phyloP scores from a whole-genome alignment of 2,329 filamentous ascomycete species.

The Fusarium pseudonygamai region DNA sequence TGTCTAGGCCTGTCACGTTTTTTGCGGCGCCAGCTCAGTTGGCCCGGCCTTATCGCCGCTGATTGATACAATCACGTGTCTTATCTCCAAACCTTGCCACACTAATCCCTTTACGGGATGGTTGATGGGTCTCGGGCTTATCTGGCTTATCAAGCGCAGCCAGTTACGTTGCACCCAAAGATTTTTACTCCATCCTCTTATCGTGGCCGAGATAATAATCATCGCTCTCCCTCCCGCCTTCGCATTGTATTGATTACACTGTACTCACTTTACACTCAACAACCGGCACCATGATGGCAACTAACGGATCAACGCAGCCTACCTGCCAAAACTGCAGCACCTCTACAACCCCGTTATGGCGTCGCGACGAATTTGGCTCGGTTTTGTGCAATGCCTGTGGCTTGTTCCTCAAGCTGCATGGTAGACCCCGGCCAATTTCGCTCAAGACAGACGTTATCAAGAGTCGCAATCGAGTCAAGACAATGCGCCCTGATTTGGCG shows the following conservation, averaged over 20 bases:
- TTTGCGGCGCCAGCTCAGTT: slow-evolving; percentile 1
- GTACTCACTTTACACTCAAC: slow-evolving; percentile 41
- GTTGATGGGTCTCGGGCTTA: slow-evolving; percentile 40
- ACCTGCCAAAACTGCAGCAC: slow-evolving; percentile 97
- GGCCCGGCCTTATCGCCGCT: slow-evolving; percentile 33
- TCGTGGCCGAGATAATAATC: slow-evolving; percentile 51
- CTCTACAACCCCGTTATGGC: slow-evolving; percentile 95
- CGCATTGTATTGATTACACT: slow-evolving; percentile 12
- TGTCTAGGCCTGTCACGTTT: slow-evolving; percentile 1
- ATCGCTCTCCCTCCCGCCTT: slow-evolving; percentile 44
- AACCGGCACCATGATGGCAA: slow-evolving; percentile 59
- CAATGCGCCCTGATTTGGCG: slow-evolving; percentile 77
- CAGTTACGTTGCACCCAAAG: slow-evolving; percentile 44
- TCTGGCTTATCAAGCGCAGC: slow-evolving; percentile 49
- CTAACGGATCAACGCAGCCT: slow-evolving; percentile 79
- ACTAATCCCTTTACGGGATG: slow-evolving; percentile 37
- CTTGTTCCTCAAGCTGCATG: slow-evolving; percentile 96
- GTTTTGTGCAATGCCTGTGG: slow-evolving; percentile 99
- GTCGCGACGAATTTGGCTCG: slow-evolving; percentile 92
- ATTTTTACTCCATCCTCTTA: slow-evolving; percentile 52
- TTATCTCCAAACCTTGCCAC: slow-evolving; percentile 34
- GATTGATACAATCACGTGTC: slow-evolving; percentile 45
- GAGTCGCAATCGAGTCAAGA: slow-evolving; percentile 97
- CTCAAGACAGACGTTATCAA: slow-evolving; percentile 99
- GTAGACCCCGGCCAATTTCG: slow-evolving; percentile 90